A percentile compares a stretch with the other conserved stretches of the same genome.
These are phyloP conservation scores for Nothomitra cinnamomea DNA, from an alignment of 2,329 filamentous ascomycete species.

Conservation along the genomic window DNA sequence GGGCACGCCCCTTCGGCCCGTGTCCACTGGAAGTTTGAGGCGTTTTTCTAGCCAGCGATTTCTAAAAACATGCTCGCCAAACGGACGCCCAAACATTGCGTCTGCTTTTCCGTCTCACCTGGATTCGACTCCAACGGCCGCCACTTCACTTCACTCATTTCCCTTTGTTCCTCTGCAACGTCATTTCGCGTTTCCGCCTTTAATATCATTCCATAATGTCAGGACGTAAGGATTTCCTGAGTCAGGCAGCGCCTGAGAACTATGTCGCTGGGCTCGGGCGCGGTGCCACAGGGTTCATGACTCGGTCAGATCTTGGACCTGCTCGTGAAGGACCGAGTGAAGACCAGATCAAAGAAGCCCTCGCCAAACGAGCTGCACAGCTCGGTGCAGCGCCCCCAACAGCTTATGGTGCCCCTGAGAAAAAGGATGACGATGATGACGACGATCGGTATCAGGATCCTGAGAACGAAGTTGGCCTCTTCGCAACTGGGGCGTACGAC, in stretches of 20 bases:
- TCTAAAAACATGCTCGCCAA: too few species aligned
- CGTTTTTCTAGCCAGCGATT: too few species aligned
- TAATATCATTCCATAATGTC: conserved; percentile 40
- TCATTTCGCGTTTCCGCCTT: not conserved
- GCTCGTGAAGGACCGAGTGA: conserved; percentile 90
- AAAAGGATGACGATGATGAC: conserved; percentile 58
- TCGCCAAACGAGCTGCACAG: conserved; percentile 80
- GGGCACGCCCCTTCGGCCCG: too few species aligned
- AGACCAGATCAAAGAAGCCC: conserved; percentile 94
- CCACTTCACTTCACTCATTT: not conserved
- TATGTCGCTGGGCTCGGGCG: conserved; percentile 93
- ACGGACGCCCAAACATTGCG: too few species aligned
- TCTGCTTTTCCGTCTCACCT: not conserved
- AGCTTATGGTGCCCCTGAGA: conserved; percentile 55
- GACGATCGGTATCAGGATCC: conserved; percentile 84
- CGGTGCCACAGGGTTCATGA: conserved; percentile 96
- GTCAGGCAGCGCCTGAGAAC: conserved; percentile 69
- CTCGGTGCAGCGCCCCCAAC: conserved; percentile 56
- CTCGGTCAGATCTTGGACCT: conserved; percentile 86
- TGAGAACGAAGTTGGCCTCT: conserved; percentile 90
- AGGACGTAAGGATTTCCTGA: conserved; percentile 68
- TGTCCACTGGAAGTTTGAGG: too few species aligned
- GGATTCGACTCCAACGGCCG: not conserved
- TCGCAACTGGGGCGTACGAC: conserved; percentile 90
- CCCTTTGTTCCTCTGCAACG: not conserved